phyloP scores from a whole-genome alignment of 495 filamentous ascomycete genomes.

The Podospora sp. region DNA sequence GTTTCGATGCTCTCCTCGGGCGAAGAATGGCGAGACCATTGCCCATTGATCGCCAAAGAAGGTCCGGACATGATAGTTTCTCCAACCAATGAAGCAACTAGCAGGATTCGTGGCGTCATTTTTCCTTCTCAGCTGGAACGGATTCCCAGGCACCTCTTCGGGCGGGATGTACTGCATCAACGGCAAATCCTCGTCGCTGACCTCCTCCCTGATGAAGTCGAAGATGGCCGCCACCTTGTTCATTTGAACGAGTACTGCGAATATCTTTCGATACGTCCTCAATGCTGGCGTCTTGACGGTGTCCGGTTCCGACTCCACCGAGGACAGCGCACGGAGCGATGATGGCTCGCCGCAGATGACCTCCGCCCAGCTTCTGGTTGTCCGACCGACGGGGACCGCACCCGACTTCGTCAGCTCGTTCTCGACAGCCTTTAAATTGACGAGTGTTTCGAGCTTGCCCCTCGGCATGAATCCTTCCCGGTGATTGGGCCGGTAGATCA shows the following conservation, averaged over 20 bases:
- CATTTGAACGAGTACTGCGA: background rate
- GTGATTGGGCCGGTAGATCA: background rate
- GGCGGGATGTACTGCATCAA: background rate
- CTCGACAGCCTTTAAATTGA: background rate
- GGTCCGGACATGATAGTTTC: background rate
- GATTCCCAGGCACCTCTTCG: background rate
- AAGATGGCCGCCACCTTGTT: background rate
- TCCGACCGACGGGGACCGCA: background rate
- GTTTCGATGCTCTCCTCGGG: background rate
- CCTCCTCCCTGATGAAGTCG: constrained; percentile 1
- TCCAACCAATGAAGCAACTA: background rate
- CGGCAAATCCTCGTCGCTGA: constrained; percentile 8
- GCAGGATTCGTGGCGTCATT: background rate
- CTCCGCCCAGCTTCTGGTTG: background rate
- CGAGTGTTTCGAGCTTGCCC: constrained; percentile 3
- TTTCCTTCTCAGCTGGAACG: background rate
- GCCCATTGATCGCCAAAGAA: background rate
- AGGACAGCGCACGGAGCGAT: background rate
- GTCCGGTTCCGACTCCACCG: background rate
- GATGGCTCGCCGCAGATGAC: background rate
- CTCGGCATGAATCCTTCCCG: constrained; percentile 3
- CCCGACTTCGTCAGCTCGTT: background rate
- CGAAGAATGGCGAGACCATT: background rate
- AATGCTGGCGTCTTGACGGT: background rate
- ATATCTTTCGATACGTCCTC: background rate